Evolutionary conservation across 2,329 filamentous ascomycete genomes (phyloP), one percentile per base, ranked within the genome.

Genomic region (Cytospora schulzeri): DNA sequence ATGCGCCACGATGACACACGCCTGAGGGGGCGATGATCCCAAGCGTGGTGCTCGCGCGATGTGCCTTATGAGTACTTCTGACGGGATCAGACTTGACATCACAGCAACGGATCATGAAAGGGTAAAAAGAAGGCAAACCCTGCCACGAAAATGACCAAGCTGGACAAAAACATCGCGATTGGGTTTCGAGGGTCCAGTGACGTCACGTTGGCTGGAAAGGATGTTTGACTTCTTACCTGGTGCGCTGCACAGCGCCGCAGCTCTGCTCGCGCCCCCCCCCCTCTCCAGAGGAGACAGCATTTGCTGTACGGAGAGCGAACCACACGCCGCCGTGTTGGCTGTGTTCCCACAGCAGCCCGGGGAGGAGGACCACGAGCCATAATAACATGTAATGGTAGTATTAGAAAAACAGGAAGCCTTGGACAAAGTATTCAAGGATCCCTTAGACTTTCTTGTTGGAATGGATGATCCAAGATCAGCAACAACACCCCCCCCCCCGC

Each of bases 111-210:
- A 35, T 35, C 33, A 15, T 15, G 12, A n/a, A n/a, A n/a, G n/a
- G n/a, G n/a, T 5, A 33, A 33, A 11, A 33, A 11, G 8, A 33
- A 33, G 11, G 28, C 15, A 14, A 41, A 19, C 38, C 38, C 7
- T 24, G 52, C 52, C 52, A 31, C 52, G 52, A 24, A 33, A 12
- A 54, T n/a, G 17, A 19, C 2, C 19, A 24, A 29, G 19, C 8
- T 1, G 51, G 15, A 45, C 15, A 22, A 6, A 60, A 26, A 31
- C n/a, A 15, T 51, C 38, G n/a, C n/a, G 19, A 29, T 56, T 38
- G 31, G n/a, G 19, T 28, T 19, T n/a, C 38, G 22, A 60, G 62
- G 62, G 57, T 64, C 51, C 62, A 61, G 28, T 64, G 62, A 64
- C 62, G 62, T 64, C 58, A 60, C 31, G 7, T 2, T 2, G 22